Evolutionary conservation across 2,329 filamentous ascomycete genomes (phyloP).

Genomic region (Nigrospora osmanthi): DNA sequence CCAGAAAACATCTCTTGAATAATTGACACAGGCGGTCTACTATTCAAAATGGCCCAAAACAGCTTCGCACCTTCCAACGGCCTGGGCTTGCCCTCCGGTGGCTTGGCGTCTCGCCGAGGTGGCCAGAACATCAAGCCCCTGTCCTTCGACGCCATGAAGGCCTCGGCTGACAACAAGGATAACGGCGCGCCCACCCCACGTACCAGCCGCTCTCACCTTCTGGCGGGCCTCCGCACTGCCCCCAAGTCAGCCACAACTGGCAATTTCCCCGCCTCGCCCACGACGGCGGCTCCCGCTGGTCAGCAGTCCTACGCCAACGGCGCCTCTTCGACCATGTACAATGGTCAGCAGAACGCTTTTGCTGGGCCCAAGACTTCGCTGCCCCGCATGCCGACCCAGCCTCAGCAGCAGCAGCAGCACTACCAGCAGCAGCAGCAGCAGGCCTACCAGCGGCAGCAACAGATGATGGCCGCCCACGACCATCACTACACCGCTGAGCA

Average conservation of each 20-base stretch:
- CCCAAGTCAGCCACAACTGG: conserved; percentile 71
- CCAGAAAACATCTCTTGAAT: conserved; percentile 36
- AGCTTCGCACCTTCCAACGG: conserved; percentile 64
- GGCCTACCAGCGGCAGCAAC: conserved; percentile 15
- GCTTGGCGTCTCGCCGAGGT: conserved; percentile 78
- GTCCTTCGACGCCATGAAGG: conserved; percentile 65
- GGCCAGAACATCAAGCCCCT: conserved; percentile 86
- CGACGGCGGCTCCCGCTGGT: conserved; percentile 25
- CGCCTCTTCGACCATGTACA: conserved; percentile 35
- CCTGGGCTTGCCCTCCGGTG: conserved; percentile 68
- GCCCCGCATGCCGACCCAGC: conserved; percentile 26
- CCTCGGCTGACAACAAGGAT: conserved; percentile 59
- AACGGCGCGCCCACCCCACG: conserved; percentile 73
- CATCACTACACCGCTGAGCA: conserved; percentile 73
- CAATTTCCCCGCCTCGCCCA: conserved; percentile 55
- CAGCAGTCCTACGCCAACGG: conserved; percentile 34
- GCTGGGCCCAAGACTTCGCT: conserved; percentile 50
- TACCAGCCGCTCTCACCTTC: conserved; percentile 88
- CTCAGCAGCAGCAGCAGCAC: conserved; percentile 17
- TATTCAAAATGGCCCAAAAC: conserved; percentile 86
- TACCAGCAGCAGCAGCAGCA: conserved; percentile 16
- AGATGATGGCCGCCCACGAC: conserved; percentile 24
- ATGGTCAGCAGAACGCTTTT: conserved; percentile 33
- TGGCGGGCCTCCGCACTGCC: conserved; percentile 87
- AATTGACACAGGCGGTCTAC: conserved; percentile 91